Conservation (phyloP, 2,329 filamentous ascomycete species). For the Clarireedia sp. region DNA sequence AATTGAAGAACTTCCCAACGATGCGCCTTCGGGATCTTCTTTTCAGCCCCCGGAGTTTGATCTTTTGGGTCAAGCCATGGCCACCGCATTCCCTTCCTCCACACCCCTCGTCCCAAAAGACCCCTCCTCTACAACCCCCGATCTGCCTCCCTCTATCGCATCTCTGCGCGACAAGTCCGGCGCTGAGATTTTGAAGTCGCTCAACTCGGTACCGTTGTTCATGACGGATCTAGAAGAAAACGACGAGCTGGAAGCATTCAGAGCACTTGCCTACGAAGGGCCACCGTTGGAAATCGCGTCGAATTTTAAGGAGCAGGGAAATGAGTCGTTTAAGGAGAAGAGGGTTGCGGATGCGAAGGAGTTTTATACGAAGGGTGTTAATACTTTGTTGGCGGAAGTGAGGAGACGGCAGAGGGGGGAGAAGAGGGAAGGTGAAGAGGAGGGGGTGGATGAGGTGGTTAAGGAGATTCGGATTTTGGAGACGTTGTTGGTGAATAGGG, state of each 20-base stretch:
- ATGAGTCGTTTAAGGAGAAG: slow-evolving; percentile 71
- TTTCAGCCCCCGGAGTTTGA: slow-evolving; percentile 12
- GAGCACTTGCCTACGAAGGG: slow-evolving; percentile 88
- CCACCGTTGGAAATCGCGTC: slow-evolving; percentile 73
- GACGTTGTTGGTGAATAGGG: slow-evolving; percentile 75
- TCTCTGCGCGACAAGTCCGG: slow-evolving; percentile 46
- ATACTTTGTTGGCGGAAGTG: slow-evolving; percentile 60
- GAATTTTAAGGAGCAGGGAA: slow-evolving; percentile 87
- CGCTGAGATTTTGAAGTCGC: slow-evolving; percentile 53
- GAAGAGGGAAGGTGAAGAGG: slow-evolving; percentile 39
- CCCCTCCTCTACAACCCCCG: slow-evolving; percentile 22
- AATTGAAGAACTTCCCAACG: slow-evolving; percentile 23
- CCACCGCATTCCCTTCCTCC: slow-evolving; percentile 12
- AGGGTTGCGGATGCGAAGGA: slow-evolving; percentile 78
- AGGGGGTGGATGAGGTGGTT: slow-evolving; percentile 31
- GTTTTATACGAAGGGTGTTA: slow-evolving; percentile 83
- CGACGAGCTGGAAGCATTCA: slow-evolving; percentile 74
- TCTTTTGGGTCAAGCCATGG: slow-evolving; percentile 25
- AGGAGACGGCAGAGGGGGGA: slow-evolving; percentile 38
- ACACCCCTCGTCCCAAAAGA: slow-evolving; percentile 16
- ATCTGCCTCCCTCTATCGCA: slow-evolving; percentile 50
- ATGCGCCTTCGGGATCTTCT: slow-evolving; percentile 11
- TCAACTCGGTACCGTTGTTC: slow-evolving; percentile 76
- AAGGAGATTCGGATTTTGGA: slow-evolving; percentile 51
- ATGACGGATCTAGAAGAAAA: slow-evolving; percentile 93